These are phyloP conservation scores for Fraxinus excelsior DNA, from an alignment of 257 asterid species.

Conservation along the genomic window DNA sequence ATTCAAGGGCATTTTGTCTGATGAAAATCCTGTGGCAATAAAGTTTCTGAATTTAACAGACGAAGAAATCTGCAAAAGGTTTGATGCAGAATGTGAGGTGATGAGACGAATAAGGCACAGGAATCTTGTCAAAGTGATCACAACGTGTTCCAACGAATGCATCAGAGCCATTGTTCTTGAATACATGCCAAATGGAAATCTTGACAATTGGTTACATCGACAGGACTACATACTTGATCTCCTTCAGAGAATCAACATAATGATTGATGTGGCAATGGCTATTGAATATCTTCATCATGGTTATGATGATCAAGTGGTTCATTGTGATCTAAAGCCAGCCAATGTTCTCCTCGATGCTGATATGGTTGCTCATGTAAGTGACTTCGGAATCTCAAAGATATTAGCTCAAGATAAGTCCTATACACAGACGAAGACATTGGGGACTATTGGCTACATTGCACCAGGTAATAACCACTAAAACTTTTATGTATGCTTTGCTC, in stretches of 20 bases:
- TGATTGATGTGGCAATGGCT: slow-evolving; percentile 45
- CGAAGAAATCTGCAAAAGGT: slow-evolving; percentile 30
- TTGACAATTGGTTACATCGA: slow-evolving; percentile 32
- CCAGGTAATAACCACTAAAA: slow-evolving; percentile 33
- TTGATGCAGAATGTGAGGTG: slow-evolving; percentile 37
- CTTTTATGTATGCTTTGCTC: neutral
- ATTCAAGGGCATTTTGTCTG: slow-evolving; percentile 30
- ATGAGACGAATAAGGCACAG: slow-evolving; percentile 36
- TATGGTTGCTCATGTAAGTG: slow-evolving; percentile 44
- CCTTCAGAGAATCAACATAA: slow-evolving; percentile 26
- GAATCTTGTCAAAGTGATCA: slow-evolving; percentile 41
- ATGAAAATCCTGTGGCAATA: slow-evolving; percentile 32
- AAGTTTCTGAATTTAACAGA: slow-evolving; percentile 33
- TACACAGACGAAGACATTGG: slow-evolving; percentile 37
- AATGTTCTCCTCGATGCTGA: slow-evolving; percentile 41
- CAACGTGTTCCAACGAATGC: slow-evolving; percentile 31
- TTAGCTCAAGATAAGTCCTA: slow-evolving; percentile 12
- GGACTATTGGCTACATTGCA: slow-evolving; percentile 44
- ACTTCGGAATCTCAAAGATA: slow-evolving; percentile 46
- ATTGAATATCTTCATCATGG: slow-evolving; percentile 43
- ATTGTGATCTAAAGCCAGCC: slow-evolving; percentile 42
- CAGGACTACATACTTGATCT: slow-evolving; percentile 14
- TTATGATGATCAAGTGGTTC: slow-evolving; percentile 33
- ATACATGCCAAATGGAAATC: slow-evolving; percentile 47
- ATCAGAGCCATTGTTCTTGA: slow-evolving; percentile 35